These are phyloP conservation scores for Ramaria rubella DNA, from an alignment of 768 basidiomycete species.

Conservation along the genomic window DNA sequence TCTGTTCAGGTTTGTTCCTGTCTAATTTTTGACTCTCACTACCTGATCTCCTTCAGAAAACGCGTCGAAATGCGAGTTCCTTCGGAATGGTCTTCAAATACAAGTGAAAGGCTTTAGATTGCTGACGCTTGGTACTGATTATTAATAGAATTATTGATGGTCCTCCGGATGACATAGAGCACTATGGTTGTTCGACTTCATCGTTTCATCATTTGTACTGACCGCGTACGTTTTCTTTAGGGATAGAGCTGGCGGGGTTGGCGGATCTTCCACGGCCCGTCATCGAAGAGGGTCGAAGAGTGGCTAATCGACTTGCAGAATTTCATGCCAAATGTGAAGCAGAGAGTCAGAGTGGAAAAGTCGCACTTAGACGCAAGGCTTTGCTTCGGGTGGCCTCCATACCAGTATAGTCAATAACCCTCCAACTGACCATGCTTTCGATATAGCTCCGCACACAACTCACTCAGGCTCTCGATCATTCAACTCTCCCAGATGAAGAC, in stretches of 20 bases:
- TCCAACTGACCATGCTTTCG: slow-evolving; percentile 1
- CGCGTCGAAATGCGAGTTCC: slow-evolving; percentile 44
- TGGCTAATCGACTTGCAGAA: slow-evolving; percentile 52
- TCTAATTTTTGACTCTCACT: neutral
- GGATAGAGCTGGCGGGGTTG: slow-evolving; percentile 80
- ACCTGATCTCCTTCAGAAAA: slow-evolving; percentile 36
- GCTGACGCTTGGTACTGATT: neutral
- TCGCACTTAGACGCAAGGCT: slow-evolving; percentile 58
- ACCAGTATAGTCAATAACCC: neutral
- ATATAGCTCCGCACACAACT: slow-evolving; percentile 72
- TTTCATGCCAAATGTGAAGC: slow-evolving; percentile 51
- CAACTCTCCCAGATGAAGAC: slow-evolving; percentile 66
- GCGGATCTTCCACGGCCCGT: slow-evolving; percentile 80
- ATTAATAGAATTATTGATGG: slow-evolving; percentile 65
- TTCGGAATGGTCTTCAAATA: slow-evolving; percentile 75
- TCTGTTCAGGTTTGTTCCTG: slow-evolving; percentile 58
- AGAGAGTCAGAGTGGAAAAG: slow-evolving; percentile 54
- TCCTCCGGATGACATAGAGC: slow-evolving; percentile 48
- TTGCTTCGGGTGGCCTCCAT: slow-evolving; percentile 48
- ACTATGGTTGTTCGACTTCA: slow-evolving; percentile 52
- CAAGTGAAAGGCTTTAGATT: slow-evolving; percentile 40
- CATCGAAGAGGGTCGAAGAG: slow-evolving; percentile 51
- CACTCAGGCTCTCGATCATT: slow-evolving; percentile 63
- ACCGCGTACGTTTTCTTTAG: slow-evolving; percentile 33
- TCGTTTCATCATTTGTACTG: neutral